A percentile compares a stretch with the other conserved stretches of the same genome.
Evolutionary conservation across 768 basidiomycete genomes (phyloP).

Genomic region (Naematelia aurantialba): DNA sequence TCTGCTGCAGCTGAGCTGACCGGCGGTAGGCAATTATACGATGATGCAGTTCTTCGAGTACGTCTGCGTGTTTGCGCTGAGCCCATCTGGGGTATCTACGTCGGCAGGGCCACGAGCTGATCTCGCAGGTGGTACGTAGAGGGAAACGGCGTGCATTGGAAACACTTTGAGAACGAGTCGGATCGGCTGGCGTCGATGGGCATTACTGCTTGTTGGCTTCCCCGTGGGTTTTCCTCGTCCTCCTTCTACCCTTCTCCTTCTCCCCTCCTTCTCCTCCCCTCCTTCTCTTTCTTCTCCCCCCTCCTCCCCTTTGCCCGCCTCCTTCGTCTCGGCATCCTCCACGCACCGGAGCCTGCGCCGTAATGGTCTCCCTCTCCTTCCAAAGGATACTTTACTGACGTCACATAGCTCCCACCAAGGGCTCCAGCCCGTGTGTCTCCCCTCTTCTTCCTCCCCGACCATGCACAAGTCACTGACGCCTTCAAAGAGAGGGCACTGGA

Average conservation of each 20-base stretch:
- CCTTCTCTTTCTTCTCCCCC: too few species aligned
- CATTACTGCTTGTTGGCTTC: slow-evolving; percentile 53
- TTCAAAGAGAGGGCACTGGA: slow-evolving; percentile 45
- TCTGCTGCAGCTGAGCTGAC: too few species aligned
- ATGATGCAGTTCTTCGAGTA: slow-evolving; percentile 42
- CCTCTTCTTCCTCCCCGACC: neutral
- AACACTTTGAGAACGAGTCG: slow-evolving; percentile 39
- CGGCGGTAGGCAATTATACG: slow-evolving; percentile 26
- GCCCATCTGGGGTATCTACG: too few species aligned
- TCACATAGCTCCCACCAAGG: slow-evolving; percentile 50
- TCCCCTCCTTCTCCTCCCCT: too few species aligned
- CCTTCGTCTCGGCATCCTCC: too few species aligned
- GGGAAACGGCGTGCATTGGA: slow-evolving; percentile 47
- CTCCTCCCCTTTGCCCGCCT: too few species aligned
- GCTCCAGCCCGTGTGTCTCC: slow-evolving; percentile 36
- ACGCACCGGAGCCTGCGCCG: too few species aligned
- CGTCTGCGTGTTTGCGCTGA: slow-evolving; percentile 5
- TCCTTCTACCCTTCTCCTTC: neutral
- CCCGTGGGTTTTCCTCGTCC: slow-evolving; percentile 33
- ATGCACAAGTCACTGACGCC: neutral
- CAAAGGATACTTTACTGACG: too few species aligned
- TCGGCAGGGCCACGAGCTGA: too few species aligned
- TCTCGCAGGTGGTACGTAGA: slow-evolving; percentile 10
- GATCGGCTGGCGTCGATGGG: slow-evolving; percentile 48
- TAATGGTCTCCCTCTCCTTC: too few species aligned